phyloP scores from a whole-genome alignment of 2,329 filamentous ascomycete genomes.

The Neophaeococcomyces mojaviensis region DNA sequence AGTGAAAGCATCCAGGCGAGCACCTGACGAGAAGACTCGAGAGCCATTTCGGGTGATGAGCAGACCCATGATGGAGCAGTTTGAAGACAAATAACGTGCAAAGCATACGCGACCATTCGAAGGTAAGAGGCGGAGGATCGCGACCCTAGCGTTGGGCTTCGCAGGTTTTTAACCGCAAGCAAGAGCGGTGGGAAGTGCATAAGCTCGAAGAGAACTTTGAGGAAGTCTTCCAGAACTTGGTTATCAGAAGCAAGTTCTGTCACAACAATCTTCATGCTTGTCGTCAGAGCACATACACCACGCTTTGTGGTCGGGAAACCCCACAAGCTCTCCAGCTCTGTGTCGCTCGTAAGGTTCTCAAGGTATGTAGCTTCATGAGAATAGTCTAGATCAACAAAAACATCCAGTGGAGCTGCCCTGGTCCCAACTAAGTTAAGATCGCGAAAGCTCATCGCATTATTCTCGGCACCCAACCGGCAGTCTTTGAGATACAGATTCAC shows the following conservation, averaged over 20 bases:
- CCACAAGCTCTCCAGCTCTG: conserved; percentile 1
- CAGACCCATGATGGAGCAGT: conserved; percentile 1
- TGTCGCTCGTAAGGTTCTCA: background rate
- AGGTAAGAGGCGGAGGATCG: background rate
- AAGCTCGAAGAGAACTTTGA: conserved; percentile 1
- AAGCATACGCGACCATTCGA: background rate
- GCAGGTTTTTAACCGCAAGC: background rate
- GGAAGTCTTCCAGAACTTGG: background rate
- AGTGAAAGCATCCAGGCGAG: conserved; percentile 1
- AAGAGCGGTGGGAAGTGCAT: conserved; percentile 4
- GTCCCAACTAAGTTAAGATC: conserved; percentile 3
- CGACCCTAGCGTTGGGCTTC: background rate
- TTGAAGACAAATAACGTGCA: conserved; percentile 4
- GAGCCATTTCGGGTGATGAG: conserved; percentile 4
- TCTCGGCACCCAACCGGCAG: conserved; percentile 4
- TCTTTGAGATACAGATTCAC: conserved; percentile 13
- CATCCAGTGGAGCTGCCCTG: background rate
- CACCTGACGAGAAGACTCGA: conserved; percentile 6
- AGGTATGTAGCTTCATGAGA: background rate
- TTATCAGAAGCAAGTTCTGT: background rate
- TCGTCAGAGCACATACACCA: conserved; percentile 2
- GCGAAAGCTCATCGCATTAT: conserved; percentile 1
- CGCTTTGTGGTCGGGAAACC: background rate
- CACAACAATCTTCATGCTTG: background rate
- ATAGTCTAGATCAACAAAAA: conserved; percentile 4